Evolutionary conservation across 257 asterid species (phyloP), one percentile per base, ranked within the genome.

Genomic region (Solanum acaule): DNA sequence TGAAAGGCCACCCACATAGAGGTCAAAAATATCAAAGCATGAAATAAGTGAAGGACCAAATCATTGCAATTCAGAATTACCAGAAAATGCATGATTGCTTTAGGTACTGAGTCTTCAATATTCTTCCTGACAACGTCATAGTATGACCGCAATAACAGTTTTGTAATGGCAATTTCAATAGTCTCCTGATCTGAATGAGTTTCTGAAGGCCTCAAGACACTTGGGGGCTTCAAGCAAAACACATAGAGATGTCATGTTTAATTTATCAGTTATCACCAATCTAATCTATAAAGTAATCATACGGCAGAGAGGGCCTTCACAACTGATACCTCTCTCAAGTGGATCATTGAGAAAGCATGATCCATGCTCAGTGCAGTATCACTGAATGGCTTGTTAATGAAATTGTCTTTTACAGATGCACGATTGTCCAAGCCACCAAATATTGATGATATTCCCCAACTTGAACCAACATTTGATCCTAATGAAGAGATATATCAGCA

Each of bases 71-170:
- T 31, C 61, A 42, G 70, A 46, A 65, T 91, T 95, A 96, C 99
- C 99, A 96, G 93, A 90, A 94, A 94, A 92, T 96, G 98, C 99
- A 96, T 96, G 88, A 96, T 94, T 84, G 98, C 98, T 92, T 96
- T 96, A 18, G 99, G 98, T 44, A 95, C 92, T 84, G 56, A 91
- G 91, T 96, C 99, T 92, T 95, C 94, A 88, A 94, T 87, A 88
- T 92, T 95, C 92, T 94, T 96, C 87, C 99, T 92, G 38, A 95
- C 99, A 85, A 96, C 95, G 88, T 94, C 96, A 91, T 95, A 96
- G 89, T 96, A 96, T 23, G 99, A 96, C 91, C 91, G 93, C 86
- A 96, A 70, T 75, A 96, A 89, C 91, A 93, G 90, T 88, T 95
- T 95, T 31, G 95, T 96, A 44, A 91, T 92, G 86, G 94, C 88